Base-by-base conservation (phyloP, 2,329 filamentous ascomycete species). In the Alternaria triticimaculans region DNA sequence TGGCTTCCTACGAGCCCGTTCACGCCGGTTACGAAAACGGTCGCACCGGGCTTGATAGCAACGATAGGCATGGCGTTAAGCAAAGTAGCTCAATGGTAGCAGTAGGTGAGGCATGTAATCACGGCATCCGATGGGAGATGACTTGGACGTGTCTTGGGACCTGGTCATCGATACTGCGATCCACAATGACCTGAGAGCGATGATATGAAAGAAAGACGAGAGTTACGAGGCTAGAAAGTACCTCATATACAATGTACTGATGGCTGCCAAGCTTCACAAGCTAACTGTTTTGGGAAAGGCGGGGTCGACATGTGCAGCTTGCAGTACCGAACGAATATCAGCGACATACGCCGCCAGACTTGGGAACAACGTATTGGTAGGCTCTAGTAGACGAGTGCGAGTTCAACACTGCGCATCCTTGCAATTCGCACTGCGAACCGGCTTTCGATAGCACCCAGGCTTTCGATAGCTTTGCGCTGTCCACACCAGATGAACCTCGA, bases 1-100 rank as follows among this genome's bases (percentile, higher is more conserved):
- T 80, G 73, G 20, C 71, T 73, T 15, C 74, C 79, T 25, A 80
- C 75, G 20, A 79, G 65, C 12, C 79, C 78, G 62, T 77, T 80
- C 7, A 69, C 74, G 11, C 78, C 79, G 0, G 79, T 81, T 3
- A 81, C 76, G 9, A 81, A 71, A 26, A 81, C 53, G 5, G 64
- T 72, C 18, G 71, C 67, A 30, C 73, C 75, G 5, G 74, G 70
- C 1, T 70, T 54, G 15, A 77, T 60, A 15, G 64, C 56, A 15
- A 70, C 59, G 9, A 66, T 64, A 49, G 64, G 60, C 67, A 74
- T 74, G 23, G 7, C 62, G 59, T 14, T 15, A 9, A 44, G 11
- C n/a, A 18, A 44, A 8, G 46, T 26, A 53, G 5, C 18, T 6
- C 49, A 11, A 37, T 8, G 11, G 48, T 50, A 57, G 41, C 58